Base-by-base conservation (phyloP, 176 grass and related monocot species). In the Pontederia crassipes region DNA sequence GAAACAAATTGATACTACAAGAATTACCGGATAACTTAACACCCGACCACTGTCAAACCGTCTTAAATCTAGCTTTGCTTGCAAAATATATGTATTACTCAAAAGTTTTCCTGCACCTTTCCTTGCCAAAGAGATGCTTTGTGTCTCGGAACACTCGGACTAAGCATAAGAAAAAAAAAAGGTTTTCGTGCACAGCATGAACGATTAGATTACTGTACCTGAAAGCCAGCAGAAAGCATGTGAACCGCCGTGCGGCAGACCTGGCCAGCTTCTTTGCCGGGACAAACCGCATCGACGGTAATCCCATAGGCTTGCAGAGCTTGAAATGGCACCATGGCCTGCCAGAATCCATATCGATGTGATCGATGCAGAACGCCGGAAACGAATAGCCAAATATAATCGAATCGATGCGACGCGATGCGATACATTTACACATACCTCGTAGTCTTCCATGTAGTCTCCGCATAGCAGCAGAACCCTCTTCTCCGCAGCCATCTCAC, bases 291-390 rank as follows among this genome's bases (percentile, higher is more conserved):
- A n/a, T 92, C 84, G 26, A 98, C 79, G 49, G 67, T 46, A 24
- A 88, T 46, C 59, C 93, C 93, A 45, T 88, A 98, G 55, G 93
- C 93, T 72, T 92, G 93, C 73, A 98, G 78, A 46, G 84, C 77
- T 83, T 98, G 93, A 71, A 92, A 98, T 29, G 93, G 93, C 27
- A 98, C 87, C 93, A 89, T 98, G 51, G 69, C 88, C 93, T 98
- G 55, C 52, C 12, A 71, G 65, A 88, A 75, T 72, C 63, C 69
- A 17, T 46, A 52, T 40, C 35, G 52, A 12, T 28, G 11, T 52
- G 52, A 54, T 14, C 17, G 58, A 67, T 81, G 57, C 29, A 54
- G 11, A 27, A 40, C 32, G 32, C 32, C 1, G 6, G 32, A 40
- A 53, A 54, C 63, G 28, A 67, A 29, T 51, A 24, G 20, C 20